Base-by-base conservation (phyloP, 2,329 filamentous ascomycete species). In the Mycosphaerella sp. region DNA sequence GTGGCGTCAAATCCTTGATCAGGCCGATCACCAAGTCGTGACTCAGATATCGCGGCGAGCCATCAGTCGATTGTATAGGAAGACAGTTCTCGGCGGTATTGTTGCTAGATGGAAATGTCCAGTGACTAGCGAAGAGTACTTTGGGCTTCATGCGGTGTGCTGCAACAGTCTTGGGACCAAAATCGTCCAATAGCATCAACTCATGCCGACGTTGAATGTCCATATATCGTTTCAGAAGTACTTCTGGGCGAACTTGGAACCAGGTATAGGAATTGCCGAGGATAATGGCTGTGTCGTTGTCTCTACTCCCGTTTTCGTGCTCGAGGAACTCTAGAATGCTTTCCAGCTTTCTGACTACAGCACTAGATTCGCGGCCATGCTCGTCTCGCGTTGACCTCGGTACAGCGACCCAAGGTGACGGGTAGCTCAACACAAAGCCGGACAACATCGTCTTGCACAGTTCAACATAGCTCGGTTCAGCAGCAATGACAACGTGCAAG, bases 221-320 rank as follows among this genome's bases (percentile, higher is more conserved):
- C 14, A 48, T 34, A 36, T 57, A 59, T 5, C 57, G 51, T 23
- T 45, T 40, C 2, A 59, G 21, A 6, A 59, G 34, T 4, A 59
- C 57, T n/a, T 59, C 57, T 0, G 57, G 51, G n/a, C 54, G 47
- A 3, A 57, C 41, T 29, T 59, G 57, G 14, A 59, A 57, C 57
- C 57, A 59, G 2, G 51, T 45, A 2, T 48, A 50, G 1, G 45
- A 11, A 23, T 59, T 59, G 11, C 51, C 54, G 5, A 59, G 32
- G 10, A 59, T 51, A 2, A 46, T 39, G 1, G 52, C 51, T 12
- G 49, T 45, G 11, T 59, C 57, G 8, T 55, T 43, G 4, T 52
- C 48, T 17, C 48, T 48, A 14, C 43, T 31, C 21, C 46, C 39
- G 3, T 43, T 36, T 31, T 50, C 44, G 10, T 44, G 4, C 17